A percentile compares a stretch with the other conserved stretches of the same genome.
These are phyloP conservation scores for Drechslerella dactyloides DNA, from an alignment of 2,329 filamentous ascomycete genomes.

Conservation along the genomic window DNA sequence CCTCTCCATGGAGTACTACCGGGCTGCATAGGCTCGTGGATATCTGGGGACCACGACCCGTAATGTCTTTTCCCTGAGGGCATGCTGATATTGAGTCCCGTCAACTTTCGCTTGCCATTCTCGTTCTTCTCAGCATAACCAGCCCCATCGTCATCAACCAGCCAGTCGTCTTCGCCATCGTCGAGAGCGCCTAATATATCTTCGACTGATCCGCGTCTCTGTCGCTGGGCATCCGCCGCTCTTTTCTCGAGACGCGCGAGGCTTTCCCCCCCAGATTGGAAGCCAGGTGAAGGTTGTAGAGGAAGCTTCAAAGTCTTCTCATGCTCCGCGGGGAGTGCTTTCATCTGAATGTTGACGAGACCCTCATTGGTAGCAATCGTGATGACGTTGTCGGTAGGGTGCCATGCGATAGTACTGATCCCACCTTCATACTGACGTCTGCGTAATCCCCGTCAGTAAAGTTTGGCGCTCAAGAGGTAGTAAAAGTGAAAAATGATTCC, in stretches of 20 bases:
- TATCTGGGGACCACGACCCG: constrained; percentile 66
- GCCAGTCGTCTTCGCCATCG: constrained; percentile 75
- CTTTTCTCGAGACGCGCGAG: constrained; percentile 32
- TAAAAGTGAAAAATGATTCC: neutral
- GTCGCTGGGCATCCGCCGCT: constrained; percentile 13
- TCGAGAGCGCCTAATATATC: constrained; percentile 59
- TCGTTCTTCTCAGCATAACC: constrained; percentile 77
- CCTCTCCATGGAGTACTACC: constrained; percentile 96
- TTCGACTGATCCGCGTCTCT: constrained; percentile 58
- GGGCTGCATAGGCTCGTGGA: constrained; percentile 87
- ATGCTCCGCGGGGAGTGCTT: constrained; percentile 69
- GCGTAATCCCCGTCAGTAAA: constrained; percentile 54
- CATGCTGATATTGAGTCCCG: constrained; percentile 8
- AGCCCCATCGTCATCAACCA: constrained; percentile 92
- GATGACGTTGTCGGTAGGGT: constrained; percentile 83
- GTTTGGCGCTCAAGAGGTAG: neutral
- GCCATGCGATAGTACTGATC: constrained; percentile 87
- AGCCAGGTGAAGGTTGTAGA: constrained; percentile 72
- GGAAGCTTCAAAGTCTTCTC: constrained; percentile 65
- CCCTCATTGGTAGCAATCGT: constrained; percentile 93
- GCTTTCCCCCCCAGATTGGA: constrained; percentile 56
- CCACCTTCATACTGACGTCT: constrained; percentile 72
- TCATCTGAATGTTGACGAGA: constrained; percentile 86
- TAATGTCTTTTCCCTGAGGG: constrained; percentile 63
- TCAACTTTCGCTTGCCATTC: constrained; percentile 69